A percentile compares a stretch with the other conserved stretches of the same genome.
Conservation (phyloP, 306 rosid genomes). For the Dicorynia guianensis region DNA sequence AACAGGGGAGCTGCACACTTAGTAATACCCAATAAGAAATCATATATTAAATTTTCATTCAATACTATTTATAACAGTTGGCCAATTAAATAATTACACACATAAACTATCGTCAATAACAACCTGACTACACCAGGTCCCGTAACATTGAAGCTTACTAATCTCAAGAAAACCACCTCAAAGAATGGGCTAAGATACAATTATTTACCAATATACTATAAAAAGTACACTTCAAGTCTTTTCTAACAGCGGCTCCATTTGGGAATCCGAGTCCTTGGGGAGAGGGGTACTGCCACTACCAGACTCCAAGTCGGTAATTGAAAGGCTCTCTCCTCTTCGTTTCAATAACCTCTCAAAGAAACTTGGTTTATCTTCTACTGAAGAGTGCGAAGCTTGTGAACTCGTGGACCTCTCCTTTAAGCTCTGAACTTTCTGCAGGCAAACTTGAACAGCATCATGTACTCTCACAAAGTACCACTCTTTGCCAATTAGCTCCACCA, state of each 20-base stretch:
- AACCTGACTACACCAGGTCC: neutral
- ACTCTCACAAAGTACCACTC: constrained; percentile 97
- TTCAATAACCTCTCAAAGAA: constrained; percentile 50
- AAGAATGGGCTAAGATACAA: constrained; percentile 40
- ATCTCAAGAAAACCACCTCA: constrained; percentile 24
- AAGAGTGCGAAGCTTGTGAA: constrained; percentile 46
- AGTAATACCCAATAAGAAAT: neutral
- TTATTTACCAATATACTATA: constrained; percentile 22
- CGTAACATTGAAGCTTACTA: constrained; percentile 25
- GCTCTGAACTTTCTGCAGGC: constrained; percentile 84
- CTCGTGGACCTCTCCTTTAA: constrained; percentile 45
- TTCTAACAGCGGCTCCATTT: constrained; percentile 71
- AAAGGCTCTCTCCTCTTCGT: constrained; percentile 58
- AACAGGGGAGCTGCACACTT: neutral
- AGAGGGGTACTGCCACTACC: constrained; percentile 53
- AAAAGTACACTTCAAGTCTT: constrained; percentile 47
- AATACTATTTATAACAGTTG: constrained; percentile 37
- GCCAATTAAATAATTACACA: constrained; percentile 35
- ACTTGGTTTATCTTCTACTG: constrained; percentile 51
- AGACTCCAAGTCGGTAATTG: constrained; percentile 63
- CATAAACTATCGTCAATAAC: neutral
- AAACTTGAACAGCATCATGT: constrained; percentile 98
- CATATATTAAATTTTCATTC: neutral
- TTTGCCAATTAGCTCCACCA: constrained; percentile 90
- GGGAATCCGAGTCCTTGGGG: constrained; percentile 54